These are phyloP conservation scores for Pseudonectria buxi DNA, from an alignment of 2,329 filamentous ascomycete genomes.

Conservation along the genomic window DNA sequence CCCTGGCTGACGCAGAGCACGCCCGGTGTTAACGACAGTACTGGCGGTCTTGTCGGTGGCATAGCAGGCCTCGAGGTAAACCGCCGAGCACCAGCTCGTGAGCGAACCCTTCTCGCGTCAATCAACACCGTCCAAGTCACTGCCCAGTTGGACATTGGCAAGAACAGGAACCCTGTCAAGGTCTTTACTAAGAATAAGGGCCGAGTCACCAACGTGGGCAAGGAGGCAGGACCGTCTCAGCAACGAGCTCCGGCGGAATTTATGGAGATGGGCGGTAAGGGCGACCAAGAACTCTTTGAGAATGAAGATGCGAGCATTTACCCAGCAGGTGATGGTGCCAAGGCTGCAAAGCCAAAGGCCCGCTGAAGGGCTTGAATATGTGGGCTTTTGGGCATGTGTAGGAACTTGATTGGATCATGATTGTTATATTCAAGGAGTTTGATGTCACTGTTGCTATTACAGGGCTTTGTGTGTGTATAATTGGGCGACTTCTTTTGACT, in stretches of 20 bases:
- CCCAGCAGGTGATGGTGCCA: slow-evolving; percentile 27
- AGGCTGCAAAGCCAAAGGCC: slow-evolving; percentile 19
- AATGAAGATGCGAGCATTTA: slow-evolving; percentile 52
- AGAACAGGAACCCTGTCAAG: slow-evolving; percentile 57
- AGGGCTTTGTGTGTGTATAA: too few species aligned
- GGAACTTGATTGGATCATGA: too few species aligned
- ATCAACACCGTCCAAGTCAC: slow-evolving; percentile 65
- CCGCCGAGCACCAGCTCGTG: slow-evolving; percentile 69
- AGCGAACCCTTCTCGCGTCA: slow-evolving; percentile 77
- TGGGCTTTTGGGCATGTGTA: neutral
- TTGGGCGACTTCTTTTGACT: too few species aligned
- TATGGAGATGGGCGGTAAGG: slow-evolving; percentile 76
- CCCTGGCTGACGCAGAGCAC: slow-evolving; percentile 71
- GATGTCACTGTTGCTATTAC: too few species aligned
- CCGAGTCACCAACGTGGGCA: slow-evolving; percentile 30
- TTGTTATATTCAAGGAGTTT: too few species aligned
- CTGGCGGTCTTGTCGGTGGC: slow-evolving; percentile 84
- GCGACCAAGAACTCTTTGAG: slow-evolving; percentile 71
- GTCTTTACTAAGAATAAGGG: slow-evolving; percentile 66
- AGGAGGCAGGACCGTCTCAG: slow-evolving; percentile 61
- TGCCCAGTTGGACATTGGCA: slow-evolving; percentile 47
- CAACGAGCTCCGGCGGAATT: slow-evolving; percentile 69
- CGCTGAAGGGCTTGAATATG: slow-evolving; percentile 1
- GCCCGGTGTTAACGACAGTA: slow-evolving; percentile 70
- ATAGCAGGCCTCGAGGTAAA: slow-evolving; percentile 77